Evolutionary conservation across 257 asterid species (phyloP), one percentile per base, ranked within the genome.

Genomic region (Rauvolfia tetraphylla): DNA sequence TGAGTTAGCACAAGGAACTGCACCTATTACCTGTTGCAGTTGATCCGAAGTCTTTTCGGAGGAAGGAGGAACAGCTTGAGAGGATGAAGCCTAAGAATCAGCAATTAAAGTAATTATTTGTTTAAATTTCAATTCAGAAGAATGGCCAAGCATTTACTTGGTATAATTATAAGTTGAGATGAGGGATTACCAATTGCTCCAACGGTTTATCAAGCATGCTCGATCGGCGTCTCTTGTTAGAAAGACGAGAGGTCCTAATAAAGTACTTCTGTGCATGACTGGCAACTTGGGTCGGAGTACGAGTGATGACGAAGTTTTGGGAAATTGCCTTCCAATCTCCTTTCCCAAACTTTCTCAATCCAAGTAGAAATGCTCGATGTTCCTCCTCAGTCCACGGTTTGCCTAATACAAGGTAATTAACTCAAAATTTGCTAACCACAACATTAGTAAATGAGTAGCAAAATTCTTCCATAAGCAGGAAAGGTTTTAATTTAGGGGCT

Each of bases 301-400:
- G 86, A 1, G 90, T 31, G 1, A 84, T 86, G 1, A 91, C 96
- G 67, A 57, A 91, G 17, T 76, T 75, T 20, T 44, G 76, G 0
- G 96, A 80, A 5, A 91, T 89, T 48, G 88, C 96, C 71, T 88
- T 90, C 96, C 96, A 90, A 22, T 90, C 85, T 1, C 96, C 96
- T 78, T 77, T 90, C 0, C 96, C 92, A 0, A 89, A 80, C 58
- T 80, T 80, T 49, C 81, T 86, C 79, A 89, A 69, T 3, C 96
- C 96, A 11, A 70, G 38, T 38, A 90, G 79, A 76, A 90, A 90
- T 7, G 76, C 68, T 68, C 82, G 51, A 34, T 90, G 96, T 31
- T 90, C 96, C 0, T 85, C 89, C 72, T 84, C 88, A 0, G 84
- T 76, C 96, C 94, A 90, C 5, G 87, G 81, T 25, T 38, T 87